Conservation (phyloP, 2,329 filamentous ascomycete species). For the Microascus cirrosus region DNA sequence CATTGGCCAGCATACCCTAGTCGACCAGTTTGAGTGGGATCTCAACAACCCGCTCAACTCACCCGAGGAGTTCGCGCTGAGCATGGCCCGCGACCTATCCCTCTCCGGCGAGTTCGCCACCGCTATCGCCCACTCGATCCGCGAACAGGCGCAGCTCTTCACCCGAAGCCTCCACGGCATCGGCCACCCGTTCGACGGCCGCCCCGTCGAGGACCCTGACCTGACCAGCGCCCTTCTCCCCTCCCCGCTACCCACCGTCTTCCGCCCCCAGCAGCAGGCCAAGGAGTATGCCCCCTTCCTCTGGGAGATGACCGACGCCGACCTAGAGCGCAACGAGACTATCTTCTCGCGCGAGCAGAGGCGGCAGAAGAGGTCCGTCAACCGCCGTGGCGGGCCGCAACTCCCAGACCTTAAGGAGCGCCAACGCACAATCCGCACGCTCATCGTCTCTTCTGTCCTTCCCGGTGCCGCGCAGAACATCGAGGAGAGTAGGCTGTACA, state of each 20-base stretch:
- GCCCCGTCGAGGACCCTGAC: constrained; percentile 86
- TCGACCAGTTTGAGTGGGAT: constrained; percentile 99
- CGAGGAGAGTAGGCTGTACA: constrained; percentile 81
- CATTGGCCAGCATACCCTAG: constrained; percentile 84
- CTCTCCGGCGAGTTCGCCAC: constrained; percentile 93
- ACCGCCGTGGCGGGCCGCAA: constrained; percentile 81
- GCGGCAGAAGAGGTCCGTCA: constrained; percentile 89
- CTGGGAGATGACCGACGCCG: constrained; percentile 85
- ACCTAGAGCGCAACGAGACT: constrained; percentile 81
- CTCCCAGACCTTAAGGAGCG: constrained; percentile 94
- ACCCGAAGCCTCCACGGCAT: constrained; percentile 87
- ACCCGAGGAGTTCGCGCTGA: constrained; percentile 83
- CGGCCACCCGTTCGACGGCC: constrained; percentile 88
- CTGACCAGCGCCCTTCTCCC: constrained; percentile 76
- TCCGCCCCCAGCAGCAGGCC: constrained; percentile 82
- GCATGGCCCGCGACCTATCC: constrained; percentile 82
- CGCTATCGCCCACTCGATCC: constrained; percentile 93
- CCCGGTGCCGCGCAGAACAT: constrained; percentile 72
- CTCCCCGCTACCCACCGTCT: constrained; percentile 70
- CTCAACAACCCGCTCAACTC: constrained; percentile 92
- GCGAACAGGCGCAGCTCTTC: constrained; percentile 91
- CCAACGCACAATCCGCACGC: constrained; percentile 82
- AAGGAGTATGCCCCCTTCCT: constrained; percentile 92
- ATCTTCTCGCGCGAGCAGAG: constrained; percentile 90
- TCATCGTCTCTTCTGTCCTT: constrained; percentile 85